Evolutionary conservation across 257 asterid genomes (phyloP).

Genomic region (Parsonsia alboflavescens): DNA sequence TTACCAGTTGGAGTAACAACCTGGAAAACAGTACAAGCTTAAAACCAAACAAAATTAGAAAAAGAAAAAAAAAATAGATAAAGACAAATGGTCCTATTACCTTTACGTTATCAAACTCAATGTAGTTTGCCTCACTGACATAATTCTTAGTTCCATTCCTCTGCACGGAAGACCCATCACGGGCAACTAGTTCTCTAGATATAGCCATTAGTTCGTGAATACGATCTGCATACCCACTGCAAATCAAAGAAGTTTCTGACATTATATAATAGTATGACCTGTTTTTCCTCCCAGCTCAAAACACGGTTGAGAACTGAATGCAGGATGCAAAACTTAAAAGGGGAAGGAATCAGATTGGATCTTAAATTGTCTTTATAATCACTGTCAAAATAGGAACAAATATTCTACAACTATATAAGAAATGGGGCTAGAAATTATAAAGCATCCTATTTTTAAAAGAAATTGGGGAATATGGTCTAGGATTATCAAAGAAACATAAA

Average conservation of each 20-base stretch:
- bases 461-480: neutral
- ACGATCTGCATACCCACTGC: conserved; percentile 99
- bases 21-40: conserved; percentile 41
- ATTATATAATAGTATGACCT: neutral
- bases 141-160: conserved; percentile 77
- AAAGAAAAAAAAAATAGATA: conserved; percentile 10
- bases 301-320: neutral
- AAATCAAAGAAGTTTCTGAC: conserved; percentile 23
- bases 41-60: conserved; percentile 14
- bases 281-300: neutral
- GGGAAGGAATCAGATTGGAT: neutral
- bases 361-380: neutral
- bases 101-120: conserved; percentile 90
- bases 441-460: neutral
- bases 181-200: conserved; percentile 72
- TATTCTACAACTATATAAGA: neutral
- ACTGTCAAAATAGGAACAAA: neutral
- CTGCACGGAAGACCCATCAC: conserved; percentile 63
- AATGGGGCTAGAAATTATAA: neutral
- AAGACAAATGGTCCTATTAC: conserved; percentile 22
- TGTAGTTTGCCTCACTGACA: conserved; percentile 92
- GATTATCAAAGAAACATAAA: neutral
- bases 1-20: conserved; percentile 98
- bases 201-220: conserved; percentile 89
- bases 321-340: neutral